A percentile compares a stretch with the other conserved stretches of the same genome.
Conservation (phyloP, 164 flowering plant genomes). For the Vitis vinifera region DNA sequence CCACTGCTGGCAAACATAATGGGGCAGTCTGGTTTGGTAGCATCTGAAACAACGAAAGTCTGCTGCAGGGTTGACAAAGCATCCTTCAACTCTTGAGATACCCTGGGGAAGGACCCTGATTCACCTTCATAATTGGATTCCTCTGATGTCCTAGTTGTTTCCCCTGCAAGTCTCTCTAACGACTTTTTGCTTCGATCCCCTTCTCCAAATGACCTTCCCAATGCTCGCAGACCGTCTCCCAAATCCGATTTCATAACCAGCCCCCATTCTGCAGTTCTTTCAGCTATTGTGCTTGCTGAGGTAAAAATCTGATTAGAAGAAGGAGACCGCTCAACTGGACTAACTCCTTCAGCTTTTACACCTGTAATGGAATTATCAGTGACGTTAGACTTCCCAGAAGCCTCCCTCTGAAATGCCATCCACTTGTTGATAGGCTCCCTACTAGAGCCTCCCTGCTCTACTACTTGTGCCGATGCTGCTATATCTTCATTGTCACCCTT, state of each 20-base stretch:
- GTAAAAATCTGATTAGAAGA: conserved; percentile 4
- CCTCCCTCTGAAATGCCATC: conserved; percentile 43
- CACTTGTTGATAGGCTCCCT: conserved; percentile 24
- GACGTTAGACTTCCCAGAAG: background rate
- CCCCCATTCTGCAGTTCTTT: conserved; percentile 59
- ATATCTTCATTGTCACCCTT: no score
- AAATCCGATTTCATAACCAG: conserved; percentile 28
- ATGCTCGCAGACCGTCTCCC: conserved; percentile 17
- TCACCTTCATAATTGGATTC: conserved; percentile 33
- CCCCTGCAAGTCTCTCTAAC: conserved; percentile 23
- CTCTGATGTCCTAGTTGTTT: conserved; percentile 49
- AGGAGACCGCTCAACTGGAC: background rate
- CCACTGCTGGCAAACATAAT: conserved; percentile 94
- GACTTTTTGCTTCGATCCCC: conserved; percentile 30
- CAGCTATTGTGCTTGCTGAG: conserved; percentile 27
- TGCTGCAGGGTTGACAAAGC: conserved; percentile 82
- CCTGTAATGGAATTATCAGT: background rate
- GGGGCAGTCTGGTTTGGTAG: conserved; percentile 83
- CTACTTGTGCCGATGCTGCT: background rate
- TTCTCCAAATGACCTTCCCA: conserved; percentile 10
- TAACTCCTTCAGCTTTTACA: background rate
- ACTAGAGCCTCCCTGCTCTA: background rate
- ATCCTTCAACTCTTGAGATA: conserved; percentile 83
- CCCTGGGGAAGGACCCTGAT: conserved; percentile 50
- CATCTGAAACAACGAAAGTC: conserved; percentile 98